Evolutionary conservation across 129 eudicot genomes (phyloP).

Genomic region (Helichrysum umbraculigerum): DNA sequence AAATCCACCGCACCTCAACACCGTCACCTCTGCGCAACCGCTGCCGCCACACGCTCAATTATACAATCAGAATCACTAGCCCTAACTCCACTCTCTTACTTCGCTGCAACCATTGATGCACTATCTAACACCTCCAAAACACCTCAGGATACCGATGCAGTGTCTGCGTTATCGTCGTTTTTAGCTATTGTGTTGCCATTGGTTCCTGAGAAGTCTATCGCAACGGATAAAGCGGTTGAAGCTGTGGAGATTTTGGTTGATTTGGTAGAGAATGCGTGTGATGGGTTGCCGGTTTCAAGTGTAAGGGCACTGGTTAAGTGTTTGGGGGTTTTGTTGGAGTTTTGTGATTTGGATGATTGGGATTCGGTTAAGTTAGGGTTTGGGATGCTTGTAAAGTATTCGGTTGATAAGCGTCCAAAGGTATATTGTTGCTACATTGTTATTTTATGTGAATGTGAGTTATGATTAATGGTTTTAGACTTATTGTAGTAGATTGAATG

Average conservation of each 20-base stretch:
- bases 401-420: constrained; percentile 94
- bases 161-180: constrained; percentile 73
- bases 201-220: constrained; percentile 48
- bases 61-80: constrained; percentile 61
- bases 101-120: constrained; percentile 74
- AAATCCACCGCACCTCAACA: constrained; percentile 90
- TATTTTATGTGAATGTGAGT: constrained; percentile 4
- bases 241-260: constrained; percentile 59
- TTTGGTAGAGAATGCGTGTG: constrained; percentile 41
- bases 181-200: constrained; percentile 74
- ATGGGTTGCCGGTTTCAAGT: constrained; percentile 40
- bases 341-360: constrained; percentile 79
- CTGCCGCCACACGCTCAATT: constrained; percentile 87
- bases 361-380: constrained; percentile 57
- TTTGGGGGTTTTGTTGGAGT: constrained; percentile 65
- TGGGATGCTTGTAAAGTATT: constrained; percentile 51
- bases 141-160: constrained; percentile 52
- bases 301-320: constrained; percentile 68
- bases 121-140: constrained; percentile 44
- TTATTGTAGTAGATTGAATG: neutral
- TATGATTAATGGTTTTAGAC: constrained; percentile 6
- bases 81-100: constrained; percentile 81
- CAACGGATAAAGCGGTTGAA: constrained; percentile 57
- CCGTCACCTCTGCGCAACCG: constrained; percentile 93
- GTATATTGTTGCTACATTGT: constrained; percentile 31